These are phyloP conservation scores for Xylariaceae sp. DNA, from an alignment of 2,329 filamentous ascomycete species.

Conservation along the genomic window DNA sequence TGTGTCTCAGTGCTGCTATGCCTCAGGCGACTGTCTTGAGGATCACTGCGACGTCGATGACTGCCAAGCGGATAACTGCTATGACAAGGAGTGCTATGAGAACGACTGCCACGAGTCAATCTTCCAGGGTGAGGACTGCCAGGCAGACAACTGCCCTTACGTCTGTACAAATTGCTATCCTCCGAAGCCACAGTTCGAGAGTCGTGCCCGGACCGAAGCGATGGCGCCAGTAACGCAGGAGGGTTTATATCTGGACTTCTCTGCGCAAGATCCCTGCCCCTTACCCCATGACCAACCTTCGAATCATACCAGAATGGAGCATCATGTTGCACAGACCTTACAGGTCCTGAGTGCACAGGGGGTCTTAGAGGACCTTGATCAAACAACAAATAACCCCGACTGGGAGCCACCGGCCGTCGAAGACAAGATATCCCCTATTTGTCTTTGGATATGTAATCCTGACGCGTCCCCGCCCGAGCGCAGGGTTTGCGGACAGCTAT, in stretches of 20 bases:
- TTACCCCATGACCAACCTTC: constrained; percentile 19
- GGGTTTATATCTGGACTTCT: neutral
- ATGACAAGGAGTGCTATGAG: neutral
- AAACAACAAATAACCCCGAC: neutral
- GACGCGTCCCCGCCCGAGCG: constrained; percentile 6
- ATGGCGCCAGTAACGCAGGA: neutral
- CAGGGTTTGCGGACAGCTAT: constrained; percentile 22
- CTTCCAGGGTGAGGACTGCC: neutral
- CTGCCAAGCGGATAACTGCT: neutral
- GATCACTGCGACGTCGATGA: neutral
- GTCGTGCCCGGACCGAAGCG: neutral
- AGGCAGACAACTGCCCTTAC: neutral
- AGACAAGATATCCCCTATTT: too few relatives aligned
- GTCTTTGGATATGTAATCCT: constrained; percentile 23
- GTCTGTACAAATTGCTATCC: neutral
- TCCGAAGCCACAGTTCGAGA: neutral
- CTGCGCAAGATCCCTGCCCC: constrained; percentile 1
- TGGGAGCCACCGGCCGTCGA: too few relatives aligned
- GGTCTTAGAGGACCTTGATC: neutral
- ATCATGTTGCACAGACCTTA: constrained; percentile 27
- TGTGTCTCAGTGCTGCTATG: neutral
- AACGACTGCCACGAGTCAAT: neutral
- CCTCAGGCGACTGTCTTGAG: neutral
- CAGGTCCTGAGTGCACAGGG: constrained; percentile 24
- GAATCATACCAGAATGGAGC: constrained; percentile 29